Percentiles rank a stretch among this genome's conserved stretches.
Evolutionary conservation across 768 basidiomycete species (phyloP).

Genomic region (Russula sp.): DNA sequence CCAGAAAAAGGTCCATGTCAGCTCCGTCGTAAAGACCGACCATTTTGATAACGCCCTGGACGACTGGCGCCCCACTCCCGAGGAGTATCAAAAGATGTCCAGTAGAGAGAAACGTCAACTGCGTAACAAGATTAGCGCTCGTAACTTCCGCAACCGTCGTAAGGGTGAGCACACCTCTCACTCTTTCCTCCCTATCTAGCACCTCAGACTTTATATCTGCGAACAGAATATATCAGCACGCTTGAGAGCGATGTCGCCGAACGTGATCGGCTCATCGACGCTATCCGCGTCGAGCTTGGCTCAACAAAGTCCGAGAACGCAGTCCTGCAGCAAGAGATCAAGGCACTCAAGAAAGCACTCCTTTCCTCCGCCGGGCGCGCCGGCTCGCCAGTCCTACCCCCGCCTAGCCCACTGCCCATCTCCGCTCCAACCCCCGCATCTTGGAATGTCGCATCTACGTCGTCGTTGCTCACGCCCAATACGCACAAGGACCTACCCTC

Average conservation of each 20-base stretch:
- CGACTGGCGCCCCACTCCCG: slow-evolving; percentile 83
- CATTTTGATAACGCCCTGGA: slow-evolving; percentile 56
- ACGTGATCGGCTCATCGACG: slow-evolving; percentile 84
- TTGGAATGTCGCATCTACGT: slow-evolving; percentile 24
- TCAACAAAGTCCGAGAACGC: slow-evolving; percentile 74
- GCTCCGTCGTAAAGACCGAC: slow-evolving; percentile 34
- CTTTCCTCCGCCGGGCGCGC: slow-evolving; percentile 54
- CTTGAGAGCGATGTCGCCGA: slow-evolving; percentile 92
- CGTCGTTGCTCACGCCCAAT: slow-evolving; percentile 51
- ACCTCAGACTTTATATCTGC: neutral
- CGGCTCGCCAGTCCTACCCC: slow-evolving; percentile 38
- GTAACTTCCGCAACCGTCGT: slow-evolving; percentile 90
- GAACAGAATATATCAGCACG: slow-evolving; percentile 84
- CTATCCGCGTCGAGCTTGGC: slow-evolving; percentile 79
- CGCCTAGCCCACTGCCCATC: slow-evolving; percentile 38
- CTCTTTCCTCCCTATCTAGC: neutral
- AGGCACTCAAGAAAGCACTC: slow-evolving; percentile 65
- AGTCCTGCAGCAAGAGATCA: slow-evolving; percentile 74
- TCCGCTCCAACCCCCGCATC: slow-evolving; percentile 21
- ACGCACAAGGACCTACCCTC: slow-evolving; percentile 72
- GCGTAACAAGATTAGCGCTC: slow-evolving; percentile 92
- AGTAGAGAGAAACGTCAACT: slow-evolving; percentile 96
- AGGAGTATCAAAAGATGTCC: slow-evolving; percentile 92
- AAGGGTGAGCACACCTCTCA: slow-evolving; percentile 54
- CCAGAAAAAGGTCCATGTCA: slow-evolving; percentile 46